These are phyloP conservation scores for Astrephomene gubernaculifera DNA, from an alignment of 139 green algal genomes.

Conservation along the genomic window DNA sequence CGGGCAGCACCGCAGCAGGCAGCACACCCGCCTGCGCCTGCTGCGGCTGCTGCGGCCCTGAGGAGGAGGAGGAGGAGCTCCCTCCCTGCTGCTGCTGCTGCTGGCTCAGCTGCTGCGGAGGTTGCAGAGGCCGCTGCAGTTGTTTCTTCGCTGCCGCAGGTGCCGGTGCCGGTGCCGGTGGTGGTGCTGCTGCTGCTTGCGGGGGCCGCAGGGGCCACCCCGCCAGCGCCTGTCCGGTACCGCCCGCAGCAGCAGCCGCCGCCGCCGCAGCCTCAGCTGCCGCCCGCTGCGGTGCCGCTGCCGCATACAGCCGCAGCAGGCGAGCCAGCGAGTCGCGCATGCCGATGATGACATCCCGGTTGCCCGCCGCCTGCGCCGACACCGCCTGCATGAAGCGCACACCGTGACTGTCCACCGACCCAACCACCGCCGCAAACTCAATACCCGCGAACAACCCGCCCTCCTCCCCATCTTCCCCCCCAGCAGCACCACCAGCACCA, in stretches of 20 bases:
- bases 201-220: too few relatives aligned
- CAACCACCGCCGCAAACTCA: slow-evolving; percentile 63
- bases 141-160: background rate
- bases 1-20: slow-evolving; percentile 40
- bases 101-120: too few relatives aligned
- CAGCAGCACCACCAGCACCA: background rate
- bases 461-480: background rate
- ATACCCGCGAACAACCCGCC: background rate
- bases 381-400: slow-evolving; percentile 43
- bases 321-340: slow-evolving; percentile 69
- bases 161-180: background rate
- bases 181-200: too few relatives aligned
- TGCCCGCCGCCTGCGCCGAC: slow-evolving; percentile 11
- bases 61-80: too few relatives aligned
- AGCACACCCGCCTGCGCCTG: background rate
- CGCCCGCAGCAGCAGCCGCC: too few relatives aligned
- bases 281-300: background rate
- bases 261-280: background rate
- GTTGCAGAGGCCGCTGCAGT: background rate
- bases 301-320: slow-evolving; percentile 46
- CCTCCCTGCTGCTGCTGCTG: too few relatives aligned
- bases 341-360: slow-evolving; percentile 63
- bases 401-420: slow-evolving; percentile 64
- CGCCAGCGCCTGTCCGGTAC: too few relatives aligned
- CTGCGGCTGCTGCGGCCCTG: too few relatives aligned